These are phyloP conservation scores for Amoebophrya sp. DNA, from an alignment of 169 alveolate genomes.

Conservation along the genomic window DNA sequence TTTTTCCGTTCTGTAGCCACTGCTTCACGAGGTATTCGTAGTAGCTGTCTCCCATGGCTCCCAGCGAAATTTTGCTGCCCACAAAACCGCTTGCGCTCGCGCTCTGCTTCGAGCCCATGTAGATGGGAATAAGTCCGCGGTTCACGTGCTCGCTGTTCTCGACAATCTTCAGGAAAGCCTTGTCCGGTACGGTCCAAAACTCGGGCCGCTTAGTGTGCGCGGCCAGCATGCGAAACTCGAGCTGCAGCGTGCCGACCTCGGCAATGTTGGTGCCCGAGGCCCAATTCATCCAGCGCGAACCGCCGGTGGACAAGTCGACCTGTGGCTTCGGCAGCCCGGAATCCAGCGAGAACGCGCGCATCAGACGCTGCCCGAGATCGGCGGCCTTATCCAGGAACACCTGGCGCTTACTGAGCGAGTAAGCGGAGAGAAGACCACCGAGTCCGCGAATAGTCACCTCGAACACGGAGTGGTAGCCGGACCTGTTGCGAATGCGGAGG, in stretches of 20 bases:
- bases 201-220: not conserved
- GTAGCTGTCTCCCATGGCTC: constrained; percentile 24
- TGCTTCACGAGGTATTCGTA: constrained; percentile 30
- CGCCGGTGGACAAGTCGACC: constrained; percentile 12
- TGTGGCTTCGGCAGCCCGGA: constrained; percentile 14
- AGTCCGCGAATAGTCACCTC: constrained; percentile 31
- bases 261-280: constrained; percentile 14
- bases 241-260: constrained; percentile 23
- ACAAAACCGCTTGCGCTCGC: not conserved
- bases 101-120: not conserved
- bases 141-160: not conserved
- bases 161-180: not conserved
- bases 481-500: no score
- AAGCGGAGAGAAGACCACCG: constrained; percentile 35
- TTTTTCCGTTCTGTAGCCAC: constrained; percentile 17
- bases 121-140: not conserved
- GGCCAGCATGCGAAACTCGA: constrained; percentile 17
- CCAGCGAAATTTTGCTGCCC: not conserved
- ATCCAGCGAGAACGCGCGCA: not conserved
- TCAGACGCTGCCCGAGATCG: constrained; percentile 20
- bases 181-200: not conserved
- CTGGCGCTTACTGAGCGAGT: constrained; percentile 11
- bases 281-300: not conserved
- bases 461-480: constrained; percentile 21
- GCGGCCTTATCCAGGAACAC: constrained; percentile 22